Base-by-base conservation (phyloP, 1,284 basidiomycete species). In the Irpex sp. region DNA sequence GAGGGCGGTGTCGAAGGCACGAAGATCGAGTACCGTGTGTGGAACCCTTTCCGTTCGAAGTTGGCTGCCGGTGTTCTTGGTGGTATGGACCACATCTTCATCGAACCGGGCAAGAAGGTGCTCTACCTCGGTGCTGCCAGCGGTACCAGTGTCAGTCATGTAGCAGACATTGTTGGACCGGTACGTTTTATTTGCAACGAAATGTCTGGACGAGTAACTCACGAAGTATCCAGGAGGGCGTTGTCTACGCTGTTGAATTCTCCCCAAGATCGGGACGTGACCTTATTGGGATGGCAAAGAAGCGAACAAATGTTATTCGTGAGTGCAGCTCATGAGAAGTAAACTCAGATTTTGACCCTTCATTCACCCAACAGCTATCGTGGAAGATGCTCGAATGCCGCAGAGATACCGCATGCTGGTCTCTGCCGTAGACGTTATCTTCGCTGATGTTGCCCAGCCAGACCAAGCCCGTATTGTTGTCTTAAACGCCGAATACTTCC, bases 11-110 rank as follows among this genome's bases (percentile, higher is more conserved):
- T 86, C 64, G 91, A 92, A 58, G 92, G 88, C 62, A 91, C 89
- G 65, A 99, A 99, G 82, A 85, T 90, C 71, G 97, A 99, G 79
- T 99, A 98, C 81, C 86, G 97, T 66, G 97, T 99, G 40, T 99
- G 97, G 97, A 99, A 99, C 82, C 97, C 97, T 63, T 99, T 99
- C 89, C 86, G 97, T 70, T 91, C 87, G 75, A 99, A 99, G 85
- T 80, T 99, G 70, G 97, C 97, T 40, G 97, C 97, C 49, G 97
- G 97, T 80, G 93, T 99, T 61, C 83, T 99, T 64, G 95, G 96
- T 72, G 97, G 97, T 76, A 82, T 99, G 75, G 97, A 98, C 75
- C 80, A 95, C 70, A 96, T 99, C 70, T 96, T 87, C 80, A 97
- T 99, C 74, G 86, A 83, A 65, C 97, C 97, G 49, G 97, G 97